Conservation (phyloP, 352 stramenopile genomes). For the Lagenidium sp. region DNA sequence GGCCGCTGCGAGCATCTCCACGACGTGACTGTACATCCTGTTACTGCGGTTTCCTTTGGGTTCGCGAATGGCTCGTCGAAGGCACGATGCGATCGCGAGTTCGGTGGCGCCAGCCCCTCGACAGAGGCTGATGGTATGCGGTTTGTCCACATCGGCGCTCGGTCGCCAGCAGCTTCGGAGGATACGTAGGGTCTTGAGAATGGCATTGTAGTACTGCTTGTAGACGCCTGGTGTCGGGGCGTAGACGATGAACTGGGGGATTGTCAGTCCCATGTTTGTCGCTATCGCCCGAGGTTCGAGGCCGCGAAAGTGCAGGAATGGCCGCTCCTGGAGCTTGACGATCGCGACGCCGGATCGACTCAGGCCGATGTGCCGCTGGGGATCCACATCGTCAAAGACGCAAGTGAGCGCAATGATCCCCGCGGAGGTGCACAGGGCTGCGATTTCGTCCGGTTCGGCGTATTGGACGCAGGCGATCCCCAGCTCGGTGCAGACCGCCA, state of each 20-base stretch:
- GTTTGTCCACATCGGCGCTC: too few relatives aligned
- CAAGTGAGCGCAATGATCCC: conserved; percentile 33
- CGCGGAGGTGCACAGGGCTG: conserved; percentile 24
- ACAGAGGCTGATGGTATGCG: conserved; percentile 15
- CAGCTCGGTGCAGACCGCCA: conserved; percentile 28
- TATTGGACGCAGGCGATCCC: conserved; percentile 54
- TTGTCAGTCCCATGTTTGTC: too few relatives aligned
- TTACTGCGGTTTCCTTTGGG: conserved; percentile 1
- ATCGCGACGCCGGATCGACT: conserved; percentile 16
- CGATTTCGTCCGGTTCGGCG: conserved; percentile 39
- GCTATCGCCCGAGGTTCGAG: not conserved
- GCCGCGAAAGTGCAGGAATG: conserved; percentile 26
- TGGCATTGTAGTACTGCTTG: conserved; percentile 49
- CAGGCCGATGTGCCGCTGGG: conserved; percentile 23
- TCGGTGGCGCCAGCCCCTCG: conserved; percentile 40
- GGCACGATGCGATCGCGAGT: conserved; percentile 17
- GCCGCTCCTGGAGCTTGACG: conserved; percentile 29
- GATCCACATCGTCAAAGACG: conserved; percentile 35
- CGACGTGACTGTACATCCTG: conserved; percentile 5
- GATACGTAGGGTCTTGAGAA: conserved; percentile 51
- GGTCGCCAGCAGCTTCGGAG: conserved; percentile 18
- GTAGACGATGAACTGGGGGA: conserved; percentile 50
- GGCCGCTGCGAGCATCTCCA: conserved; percentile 3
- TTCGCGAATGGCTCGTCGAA: conserved; percentile 7
- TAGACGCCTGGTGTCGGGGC: conserved; percentile 48